A percentile compares a stretch with the other conserved stretches of the same genome.
Conservation (phyloP, 768 basidiomycete genomes). For the Wakefieldia striispora region DNA sequence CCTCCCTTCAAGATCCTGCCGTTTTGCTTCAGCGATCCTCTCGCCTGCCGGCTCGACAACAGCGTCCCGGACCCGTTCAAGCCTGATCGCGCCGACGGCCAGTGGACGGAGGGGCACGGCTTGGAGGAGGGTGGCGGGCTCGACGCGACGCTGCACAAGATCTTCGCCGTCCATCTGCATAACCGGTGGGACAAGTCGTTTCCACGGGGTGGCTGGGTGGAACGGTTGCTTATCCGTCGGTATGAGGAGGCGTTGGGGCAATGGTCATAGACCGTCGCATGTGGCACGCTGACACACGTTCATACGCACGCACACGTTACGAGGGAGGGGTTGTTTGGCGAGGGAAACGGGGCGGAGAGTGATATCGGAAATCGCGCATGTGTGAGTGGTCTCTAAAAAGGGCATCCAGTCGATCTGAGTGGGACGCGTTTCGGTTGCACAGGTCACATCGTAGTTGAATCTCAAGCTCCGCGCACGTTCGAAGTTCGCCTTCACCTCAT, state of each 20-base stretch:
- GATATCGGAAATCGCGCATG: no score
- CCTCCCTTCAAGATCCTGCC: slow-evolving; percentile 92
- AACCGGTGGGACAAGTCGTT: slow-evolving; percentile 93
- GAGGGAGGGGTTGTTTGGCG: no score
- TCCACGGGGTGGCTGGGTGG: slow-evolving; percentile 83
- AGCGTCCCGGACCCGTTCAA: slow-evolving; percentile 89
- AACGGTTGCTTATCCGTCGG: slow-evolving; percentile 64
- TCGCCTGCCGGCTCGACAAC: slow-evolving; percentile 87
- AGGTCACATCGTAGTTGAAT: no score
- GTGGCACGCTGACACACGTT: neutral
- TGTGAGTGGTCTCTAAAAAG: no score
- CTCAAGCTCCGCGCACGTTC: no score
- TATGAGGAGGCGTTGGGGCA: slow-evolving; percentile 45
- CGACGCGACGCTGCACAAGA: slow-evolving; percentile 58
- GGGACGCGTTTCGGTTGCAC: no score
- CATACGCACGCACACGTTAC: no score
- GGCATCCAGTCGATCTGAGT: no score
- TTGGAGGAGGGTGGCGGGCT: slow-evolving; percentile 61
- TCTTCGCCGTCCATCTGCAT: slow-evolving; percentile 90
- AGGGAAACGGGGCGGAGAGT: no score
- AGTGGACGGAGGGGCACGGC: slow-evolving; percentile 57
- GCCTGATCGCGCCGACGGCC: slow-evolving; percentile 48
- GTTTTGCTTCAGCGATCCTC: slow-evolving; percentile 91
- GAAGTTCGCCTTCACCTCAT: no score
- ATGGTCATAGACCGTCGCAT: neutral